A percentile compares a stretch with the other conserved stretches of the same genome.
phyloP scores from a whole-genome alignment of 139 green algal species.

The Chlamydomonas schloesseri region DNA sequence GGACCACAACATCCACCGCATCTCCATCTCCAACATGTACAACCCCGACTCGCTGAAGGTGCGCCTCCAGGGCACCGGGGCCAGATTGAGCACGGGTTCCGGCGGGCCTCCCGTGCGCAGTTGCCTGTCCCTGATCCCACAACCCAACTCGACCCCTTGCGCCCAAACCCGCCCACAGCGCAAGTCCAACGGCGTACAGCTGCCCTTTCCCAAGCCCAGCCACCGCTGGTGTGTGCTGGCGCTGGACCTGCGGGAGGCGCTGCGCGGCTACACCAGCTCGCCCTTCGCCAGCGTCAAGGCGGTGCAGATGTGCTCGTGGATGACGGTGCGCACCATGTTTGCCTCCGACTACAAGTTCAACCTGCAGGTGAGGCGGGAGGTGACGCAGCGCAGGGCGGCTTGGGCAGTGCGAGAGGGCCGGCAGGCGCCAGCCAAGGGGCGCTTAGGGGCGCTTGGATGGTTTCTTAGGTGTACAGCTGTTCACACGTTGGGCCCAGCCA shows the following conservation, averaged over 20 bases:
- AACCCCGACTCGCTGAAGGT: constrained; percentile 55
- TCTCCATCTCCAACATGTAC: constrained; percentile 81
- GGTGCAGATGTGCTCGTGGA: constrained; percentile 78
- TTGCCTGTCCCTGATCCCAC: too few species aligned
- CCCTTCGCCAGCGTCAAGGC: constrained; percentile 58
- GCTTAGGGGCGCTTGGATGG: too few species aligned
- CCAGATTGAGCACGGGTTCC: too few species aligned
- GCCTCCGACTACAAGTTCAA: constrained; percentile 74
- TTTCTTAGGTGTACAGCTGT: too few species aligned
- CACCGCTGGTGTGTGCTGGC: constrained; percentile 74
- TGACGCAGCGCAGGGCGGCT: neutral
- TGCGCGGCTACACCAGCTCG: constrained; percentile 53
- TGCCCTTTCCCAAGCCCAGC: constrained; percentile 53
- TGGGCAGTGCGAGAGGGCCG: too few species aligned
- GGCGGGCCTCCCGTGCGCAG: too few species aligned
- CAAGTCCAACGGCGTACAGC: constrained; percentile 64
- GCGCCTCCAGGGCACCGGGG: neutral
- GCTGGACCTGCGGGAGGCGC: constrained; percentile 64
- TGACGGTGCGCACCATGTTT: constrained; percentile 79
- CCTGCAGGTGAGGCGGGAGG: constrained; percentile 52
- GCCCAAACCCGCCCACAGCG: constrained; percentile 56
- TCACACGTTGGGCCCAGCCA: too few species aligned
- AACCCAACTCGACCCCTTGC: too few species aligned
- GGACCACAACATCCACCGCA: constrained; percentile 65
- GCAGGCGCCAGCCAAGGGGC: too few species aligned